Evolutionary conservation across 345 rosid species (phyloP).

Genomic region (Theobroma cacao): DNA sequence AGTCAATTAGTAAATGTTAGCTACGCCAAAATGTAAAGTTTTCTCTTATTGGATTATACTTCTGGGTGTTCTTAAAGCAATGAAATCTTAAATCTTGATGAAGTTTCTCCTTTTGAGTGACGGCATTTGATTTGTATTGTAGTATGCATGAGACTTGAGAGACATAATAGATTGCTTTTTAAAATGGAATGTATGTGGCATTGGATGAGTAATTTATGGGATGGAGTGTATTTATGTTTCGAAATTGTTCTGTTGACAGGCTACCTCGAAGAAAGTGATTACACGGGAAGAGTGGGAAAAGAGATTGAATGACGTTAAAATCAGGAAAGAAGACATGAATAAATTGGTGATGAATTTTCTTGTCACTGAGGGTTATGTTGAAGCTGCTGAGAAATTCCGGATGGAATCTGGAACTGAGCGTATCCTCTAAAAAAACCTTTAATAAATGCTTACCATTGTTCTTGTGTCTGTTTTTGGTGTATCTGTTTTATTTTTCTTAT

Average conservation of each 20-base stretch:
- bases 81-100: background rate
- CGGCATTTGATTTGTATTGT: background rate
- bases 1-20: background rate
- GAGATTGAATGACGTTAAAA: conserved; percentile 80
- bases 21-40: background rate
- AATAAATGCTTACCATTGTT: background rate
- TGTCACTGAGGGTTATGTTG: conserved; percentile 95
- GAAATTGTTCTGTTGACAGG: conserved; percentile 31
- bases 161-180: background rate
- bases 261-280: conserved; percentile 63
- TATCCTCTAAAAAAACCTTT: conserved; percentile 54
- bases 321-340: conserved; percentile 95
- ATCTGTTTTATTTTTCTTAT: conserved; percentile 40
- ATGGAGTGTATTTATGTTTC: background rate
- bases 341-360: conserved; percentile 97
- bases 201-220: background rate
- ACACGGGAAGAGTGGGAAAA: conserved; percentile 91
- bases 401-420: conserved; percentile 93
- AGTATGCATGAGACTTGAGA: background rate
- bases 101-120: background rate
- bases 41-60: background rate
- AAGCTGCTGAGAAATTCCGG: conserved; percentile 87
- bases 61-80: background rate
- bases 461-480: background rate
- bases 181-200: background rate